Conservation (phyloP, 441 rosid species). For the Corymbia calophylla region DNA sequence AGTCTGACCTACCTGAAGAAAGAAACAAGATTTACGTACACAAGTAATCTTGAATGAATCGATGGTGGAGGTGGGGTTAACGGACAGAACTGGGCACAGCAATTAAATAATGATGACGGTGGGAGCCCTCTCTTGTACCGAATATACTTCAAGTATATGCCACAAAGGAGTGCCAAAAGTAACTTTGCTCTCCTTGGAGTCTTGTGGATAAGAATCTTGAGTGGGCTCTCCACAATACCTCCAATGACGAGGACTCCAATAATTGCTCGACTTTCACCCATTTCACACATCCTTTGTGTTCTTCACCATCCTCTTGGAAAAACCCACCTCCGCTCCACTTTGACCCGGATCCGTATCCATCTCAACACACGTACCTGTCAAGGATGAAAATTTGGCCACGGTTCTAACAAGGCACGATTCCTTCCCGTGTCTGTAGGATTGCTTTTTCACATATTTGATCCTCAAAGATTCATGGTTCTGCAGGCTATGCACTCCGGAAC, state of each 20-base stretch:
- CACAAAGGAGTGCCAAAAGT: background rate
- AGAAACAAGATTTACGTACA: background rate
- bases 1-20: background rate
- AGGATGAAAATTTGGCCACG: background rate
- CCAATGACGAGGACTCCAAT: constrained; percentile 1
- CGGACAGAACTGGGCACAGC: background rate
- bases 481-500: constrained; percentile 9
- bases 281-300: background rate
- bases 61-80: background rate
- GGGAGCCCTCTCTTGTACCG: background rate
- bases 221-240: constrained; percentile 17
- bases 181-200: constrained; percentile 9
- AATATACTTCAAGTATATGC: constrained; percentile 25
- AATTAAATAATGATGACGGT: background rate
- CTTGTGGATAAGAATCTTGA: constrained; percentile 14
- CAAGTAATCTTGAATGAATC: background rate
- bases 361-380: background rate
- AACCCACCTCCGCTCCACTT: background rate
- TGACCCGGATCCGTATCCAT: background rate
- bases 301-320: background rate
- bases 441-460: background rate
- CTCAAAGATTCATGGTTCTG: background rate
- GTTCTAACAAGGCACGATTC: background rate
- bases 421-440: background rate
- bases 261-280: background rate